phyloP scores from a whole-genome alignment of 2,329 filamentous ascomycete genomes.

The Exophiala alcalophila region DNA sequence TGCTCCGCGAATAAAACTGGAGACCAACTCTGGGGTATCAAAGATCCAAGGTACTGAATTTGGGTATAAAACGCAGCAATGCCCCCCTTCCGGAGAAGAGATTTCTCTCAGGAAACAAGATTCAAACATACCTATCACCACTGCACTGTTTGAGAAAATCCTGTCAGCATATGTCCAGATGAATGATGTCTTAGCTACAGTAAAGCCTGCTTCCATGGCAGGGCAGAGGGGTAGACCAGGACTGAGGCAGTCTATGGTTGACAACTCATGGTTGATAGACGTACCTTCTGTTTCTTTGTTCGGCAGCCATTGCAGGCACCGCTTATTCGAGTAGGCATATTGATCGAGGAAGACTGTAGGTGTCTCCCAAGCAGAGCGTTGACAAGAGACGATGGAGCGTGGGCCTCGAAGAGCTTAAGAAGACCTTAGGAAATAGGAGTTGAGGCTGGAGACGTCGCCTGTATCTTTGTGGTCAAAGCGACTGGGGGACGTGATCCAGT shows the following conservation, averaged over 20 bases:
- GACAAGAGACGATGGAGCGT: too few relatives aligned
- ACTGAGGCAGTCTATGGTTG: too few relatives aligned
- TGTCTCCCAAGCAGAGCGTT: too few relatives aligned
- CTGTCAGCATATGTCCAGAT: slow-evolving; percentile 11
- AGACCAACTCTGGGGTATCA: slow-evolving; percentile 14
- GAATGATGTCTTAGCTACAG: too few relatives aligned
- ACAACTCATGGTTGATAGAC: too few relatives aligned
- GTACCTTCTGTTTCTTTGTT: slow-evolving; percentile 44
- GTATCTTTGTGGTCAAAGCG: too few relatives aligned
- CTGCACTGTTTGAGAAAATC: slow-evolving; percentile 35
- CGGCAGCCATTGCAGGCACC: slow-evolving; percentile 43
- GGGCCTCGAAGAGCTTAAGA: too few relatives aligned
- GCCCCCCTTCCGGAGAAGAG: slow-evolving; percentile 1
- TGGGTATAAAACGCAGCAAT: slow-evolving; percentile 12
- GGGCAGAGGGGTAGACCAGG: too few relatives aligned
- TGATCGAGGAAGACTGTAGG: slow-evolving; percentile 14
- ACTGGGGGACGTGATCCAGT: too few relatives aligned
- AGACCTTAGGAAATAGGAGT: too few relatives aligned
- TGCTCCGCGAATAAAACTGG: slow-evolving; percentile 9
- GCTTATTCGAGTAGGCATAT: slow-evolving; percentile 38
- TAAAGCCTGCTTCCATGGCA: too few relatives aligned
- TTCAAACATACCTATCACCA: slow-evolving; percentile 37
- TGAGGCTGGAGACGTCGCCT: too few relatives aligned
- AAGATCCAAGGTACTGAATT: not conserved
- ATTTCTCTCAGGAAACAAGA: not conserved